Evolutionary conservation across 331 rosid genomes (phyloP).

Genomic region (Arachis monticola): DNA sequence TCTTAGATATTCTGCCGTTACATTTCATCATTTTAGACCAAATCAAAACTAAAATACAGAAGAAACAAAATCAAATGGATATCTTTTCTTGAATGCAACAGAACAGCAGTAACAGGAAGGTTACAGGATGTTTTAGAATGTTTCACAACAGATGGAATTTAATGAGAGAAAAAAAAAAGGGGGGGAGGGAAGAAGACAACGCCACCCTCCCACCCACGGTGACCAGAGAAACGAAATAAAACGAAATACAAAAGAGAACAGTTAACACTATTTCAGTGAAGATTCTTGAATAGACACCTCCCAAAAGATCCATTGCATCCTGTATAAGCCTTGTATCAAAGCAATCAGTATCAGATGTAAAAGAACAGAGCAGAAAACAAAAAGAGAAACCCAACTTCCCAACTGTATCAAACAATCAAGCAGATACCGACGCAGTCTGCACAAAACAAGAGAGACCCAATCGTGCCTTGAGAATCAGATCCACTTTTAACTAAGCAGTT

Average conservation of each 20-base stretch:
- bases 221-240: conserved; percentile 13
- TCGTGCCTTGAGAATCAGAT: conserved; percentile 33
- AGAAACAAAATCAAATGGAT: neutral
- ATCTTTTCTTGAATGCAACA: conserved; percentile 25
- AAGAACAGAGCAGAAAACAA: neutral
- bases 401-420: neutral
- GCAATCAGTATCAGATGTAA: conserved; percentile 30
- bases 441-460: neutral
- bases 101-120: neutral
- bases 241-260: conserved; percentile 11
- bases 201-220: conserved; percentile 17
- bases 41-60: conserved; percentile 34
- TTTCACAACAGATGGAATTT: neutral
- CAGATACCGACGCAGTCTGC: neutral
- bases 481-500: conserved; percentile 44
- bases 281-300: conserved; percentile 30
- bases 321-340: conserved; percentile 18
- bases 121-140: neutral
- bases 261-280: conserved; percentile 33
- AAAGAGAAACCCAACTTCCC: conserved; percentile 36
- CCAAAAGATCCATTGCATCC: conserved; percentile 10
- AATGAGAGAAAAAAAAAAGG: neutral
- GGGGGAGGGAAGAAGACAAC: neutral
- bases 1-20: conserved; percentile 2
- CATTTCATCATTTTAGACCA: conserved; percentile 15